Evolutionary conservation across 2,329 filamentous ascomycete genomes (phyloP).

Genomic region (Scleromitrula shiraiana): DNA sequence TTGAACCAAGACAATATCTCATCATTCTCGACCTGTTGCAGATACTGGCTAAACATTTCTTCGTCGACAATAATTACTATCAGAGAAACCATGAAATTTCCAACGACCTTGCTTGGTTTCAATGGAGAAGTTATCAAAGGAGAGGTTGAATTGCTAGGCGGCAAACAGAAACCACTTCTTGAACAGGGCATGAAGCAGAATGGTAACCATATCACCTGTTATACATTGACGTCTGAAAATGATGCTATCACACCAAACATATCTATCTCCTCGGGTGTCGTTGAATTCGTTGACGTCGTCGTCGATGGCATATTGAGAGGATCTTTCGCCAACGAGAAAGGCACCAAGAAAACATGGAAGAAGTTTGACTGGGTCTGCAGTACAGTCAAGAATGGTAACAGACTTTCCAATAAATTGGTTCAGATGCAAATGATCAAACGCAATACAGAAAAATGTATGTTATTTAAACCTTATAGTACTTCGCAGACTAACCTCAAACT

Average conservation of each 20-base stretch:
- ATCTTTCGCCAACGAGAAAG: slow-evolving; percentile 6
- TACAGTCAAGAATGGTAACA: neutral
- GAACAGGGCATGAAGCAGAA: slow-evolving; percentile 8
- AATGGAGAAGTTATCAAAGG: slow-evolving; percentile 4
- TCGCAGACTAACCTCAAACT: neutral
- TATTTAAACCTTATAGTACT: neutral
- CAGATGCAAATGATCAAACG: slow-evolving; percentile 14
- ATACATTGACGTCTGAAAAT: slow-evolving; percentile 13
- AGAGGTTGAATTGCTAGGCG: neutral
- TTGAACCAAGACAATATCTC: too few relatives aligned
- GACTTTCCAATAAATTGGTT: neutral
- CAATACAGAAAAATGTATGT: slow-evolving; percentile 10
- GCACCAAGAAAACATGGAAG: neutral
- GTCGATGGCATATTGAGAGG: slow-evolving; percentile 24
- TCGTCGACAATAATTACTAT: too few relatives aligned
- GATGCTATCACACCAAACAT: slow-evolving; percentile 13
- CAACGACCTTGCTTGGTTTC: neutral
- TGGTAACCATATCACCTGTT: slow-evolving; percentile 13
- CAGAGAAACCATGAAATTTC: slow-evolving; percentile 7
- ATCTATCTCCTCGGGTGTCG: slow-evolving; percentile 1
- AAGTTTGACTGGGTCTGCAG: neutral
- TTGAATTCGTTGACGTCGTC: slow-evolving; percentile 20
- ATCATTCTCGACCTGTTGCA: too few relatives aligned
- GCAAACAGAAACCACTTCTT: neutral
- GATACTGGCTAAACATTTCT: too few relatives aligned